These are phyloP conservation scores for Candida sp. DNA, from an alignment of 1,139 yeast species.

Conservation along the genomic window DNA sequence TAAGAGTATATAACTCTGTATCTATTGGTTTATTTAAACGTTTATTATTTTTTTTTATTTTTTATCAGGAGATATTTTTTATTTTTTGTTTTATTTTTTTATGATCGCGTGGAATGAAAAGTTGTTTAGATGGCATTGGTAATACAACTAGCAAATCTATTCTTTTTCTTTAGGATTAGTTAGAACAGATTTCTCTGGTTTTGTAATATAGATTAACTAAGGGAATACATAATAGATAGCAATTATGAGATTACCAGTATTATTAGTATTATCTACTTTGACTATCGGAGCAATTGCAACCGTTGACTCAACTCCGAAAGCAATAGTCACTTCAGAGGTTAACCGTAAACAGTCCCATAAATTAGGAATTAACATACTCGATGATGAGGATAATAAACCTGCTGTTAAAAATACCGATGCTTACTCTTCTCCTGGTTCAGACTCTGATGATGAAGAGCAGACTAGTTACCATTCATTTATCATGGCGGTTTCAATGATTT, in stretches of 20 bases:
- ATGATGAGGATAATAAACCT: constrained; percentile 29
- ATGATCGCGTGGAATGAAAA: too few relatives aligned
- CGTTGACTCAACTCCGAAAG: constrained; percentile 1
- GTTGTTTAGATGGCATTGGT: too few relatives aligned
- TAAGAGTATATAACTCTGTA: too few relatives aligned
- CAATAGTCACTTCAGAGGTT: constrained; percentile 2
- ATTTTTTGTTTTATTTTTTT: too few relatives aligned
- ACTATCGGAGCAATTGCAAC: background rate
- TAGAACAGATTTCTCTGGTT: too few relatives aligned
- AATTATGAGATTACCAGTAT: background rate
- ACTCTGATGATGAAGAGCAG: constrained; percentile 13
- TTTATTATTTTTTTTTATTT: too few relatives aligned
- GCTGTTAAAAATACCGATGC: constrained; percentile 16
- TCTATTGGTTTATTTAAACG: too few relatives aligned
- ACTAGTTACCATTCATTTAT: constrained; percentile 48
- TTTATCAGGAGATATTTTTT: too few relatives aligned
- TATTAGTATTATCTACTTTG: background rate
- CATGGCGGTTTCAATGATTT: constrained; percentile 80
- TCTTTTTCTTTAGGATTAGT: background rate
- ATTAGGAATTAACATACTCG: constrained; percentile 21
- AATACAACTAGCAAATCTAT: background rate
- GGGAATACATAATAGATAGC: background rate
- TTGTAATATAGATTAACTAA: too few relatives aligned
- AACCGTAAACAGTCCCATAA: constrained; percentile 12
- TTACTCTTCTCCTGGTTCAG: constrained; percentile 2